Percentiles rank a stretch among this genome's conserved stretches.
Evolutionary conservation across 371 early-diverging fungal species (phyloP).

Genomic region (Mortierella sp.): DNA sequence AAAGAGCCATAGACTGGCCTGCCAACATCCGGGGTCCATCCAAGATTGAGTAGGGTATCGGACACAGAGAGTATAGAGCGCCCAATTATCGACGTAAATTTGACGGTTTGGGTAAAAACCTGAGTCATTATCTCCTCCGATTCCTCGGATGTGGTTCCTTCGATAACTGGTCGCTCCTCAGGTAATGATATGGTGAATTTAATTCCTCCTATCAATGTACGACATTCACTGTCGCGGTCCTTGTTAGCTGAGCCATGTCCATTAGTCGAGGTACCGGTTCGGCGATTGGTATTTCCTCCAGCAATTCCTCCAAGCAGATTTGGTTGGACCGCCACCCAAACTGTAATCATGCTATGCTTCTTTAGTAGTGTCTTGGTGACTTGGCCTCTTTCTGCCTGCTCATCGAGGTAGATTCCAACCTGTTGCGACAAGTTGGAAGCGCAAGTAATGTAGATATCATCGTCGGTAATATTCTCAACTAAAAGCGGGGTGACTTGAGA

Average conservation of each 20-base stretch:
- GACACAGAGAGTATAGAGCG: constrained; percentile 82
- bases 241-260: constrained; percentile 18
- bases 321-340: constrained; percentile 89
- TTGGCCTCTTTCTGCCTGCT: constrained; percentile 71
- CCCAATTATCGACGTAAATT: constrained; percentile 86
- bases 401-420: constrained; percentile 84
- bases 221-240: constrained; percentile 67
- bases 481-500: constrained; percentile 80
- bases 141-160: constrained; percentile 9
- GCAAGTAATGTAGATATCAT: constrained; percentile 75
- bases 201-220: constrained; percentile 87
- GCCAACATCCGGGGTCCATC: constrained; percentile 66
- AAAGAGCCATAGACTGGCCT: constrained; percentile 72
- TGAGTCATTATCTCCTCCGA: constrained; percentile 45
- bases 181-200: constrained; percentile 75
- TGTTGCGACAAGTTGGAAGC: constrained; percentile 87
- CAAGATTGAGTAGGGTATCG: constrained; percentile 66
- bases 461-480: constrained; percentile 78
- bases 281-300: constrained; percentile 33
- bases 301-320: constrained; percentile 63
- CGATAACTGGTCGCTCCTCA: constrained; percentile 47
- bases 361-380: constrained; percentile 70
- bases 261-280: constrained; percentile 19
- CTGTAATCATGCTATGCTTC: constrained; percentile 65
- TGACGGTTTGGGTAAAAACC: constrained; percentile 79